Conservation (phyloP, 192 early-diverging fungal species). For the Linnemannia zychae region DNA sequence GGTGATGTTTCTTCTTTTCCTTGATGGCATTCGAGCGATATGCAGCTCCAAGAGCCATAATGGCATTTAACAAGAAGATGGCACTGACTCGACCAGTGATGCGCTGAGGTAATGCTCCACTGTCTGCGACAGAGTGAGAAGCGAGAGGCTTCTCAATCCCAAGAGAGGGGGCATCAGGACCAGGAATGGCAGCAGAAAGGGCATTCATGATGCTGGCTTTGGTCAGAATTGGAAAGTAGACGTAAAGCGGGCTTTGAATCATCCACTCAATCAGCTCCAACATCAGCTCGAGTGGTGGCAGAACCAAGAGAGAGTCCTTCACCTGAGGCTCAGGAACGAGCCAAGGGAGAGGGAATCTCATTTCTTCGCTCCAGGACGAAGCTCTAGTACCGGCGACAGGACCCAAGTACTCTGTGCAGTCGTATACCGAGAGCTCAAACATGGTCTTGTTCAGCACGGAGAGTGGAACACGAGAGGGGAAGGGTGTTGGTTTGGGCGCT, state of each 20-base stretch:
- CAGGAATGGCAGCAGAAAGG: slow-evolving; percentile 25
- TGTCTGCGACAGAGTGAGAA: neutral
- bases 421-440: slow-evolving; percentile 56
- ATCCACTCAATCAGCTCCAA: slow-evolving; percentile 52
- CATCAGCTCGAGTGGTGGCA: slow-evolving; percentile 40
- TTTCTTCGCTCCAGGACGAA: slow-evolving; percentile 43
- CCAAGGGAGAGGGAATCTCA: slow-evolving; percentile 53
- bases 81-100: slow-evolving; percentile 55
- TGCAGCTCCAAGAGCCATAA: slow-evolving; percentile 49
- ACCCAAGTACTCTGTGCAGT: slow-evolving; percentile 43
- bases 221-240: slow-evolving; percentile 41
- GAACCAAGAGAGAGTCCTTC: slow-evolving; percentile 24
- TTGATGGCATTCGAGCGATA: slow-evolving; percentile 51
- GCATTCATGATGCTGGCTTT: slow-evolving; percentile 51
- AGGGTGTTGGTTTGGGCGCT: slow-evolving; percentile 21
- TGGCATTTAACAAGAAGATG: slow-evolving; percentile 45
- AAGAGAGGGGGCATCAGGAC: slow-evolving; percentile 13
- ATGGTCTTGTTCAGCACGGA: slow-evolving; percentile 53
- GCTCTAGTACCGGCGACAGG: slow-evolving; percentile 48
- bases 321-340: slow-evolving; percentile 49
- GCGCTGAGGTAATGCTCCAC: slow-evolving; percentile 21
- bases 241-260: slow-evolving; percentile 48
- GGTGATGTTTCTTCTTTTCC: slow-evolving; percentile 24
- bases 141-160: slow-evolving; percentile 1
- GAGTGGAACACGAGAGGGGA: slow-evolving; percentile 39